A percentile compares a stretch with the other conserved stretches of the same genome.
phyloP scores from a whole-genome alignment of 768 basidiomycete genomes.

The Dacryopinax primogenitus region DNA sequence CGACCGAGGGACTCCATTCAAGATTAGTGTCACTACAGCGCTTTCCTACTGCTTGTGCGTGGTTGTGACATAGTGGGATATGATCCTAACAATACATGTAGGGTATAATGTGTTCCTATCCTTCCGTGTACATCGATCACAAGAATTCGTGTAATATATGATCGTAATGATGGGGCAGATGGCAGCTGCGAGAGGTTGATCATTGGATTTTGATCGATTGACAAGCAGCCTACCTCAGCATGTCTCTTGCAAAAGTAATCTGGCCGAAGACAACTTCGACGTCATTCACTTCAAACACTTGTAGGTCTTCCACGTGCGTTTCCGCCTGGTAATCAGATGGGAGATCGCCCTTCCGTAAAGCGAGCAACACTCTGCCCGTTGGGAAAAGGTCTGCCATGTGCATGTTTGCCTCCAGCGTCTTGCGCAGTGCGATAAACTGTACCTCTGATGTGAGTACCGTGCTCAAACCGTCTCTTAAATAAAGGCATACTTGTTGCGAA shows the following conservation, averaged over 20 bases:
- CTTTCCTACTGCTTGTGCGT: neutral
- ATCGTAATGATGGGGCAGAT: conserved; percentile 73
- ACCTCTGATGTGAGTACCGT: neutral
- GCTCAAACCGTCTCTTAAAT: neutral
- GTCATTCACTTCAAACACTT: conserved; percentile 66
- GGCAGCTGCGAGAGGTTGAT: conserved; percentile 36
- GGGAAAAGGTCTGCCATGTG: conserved; percentile 54
- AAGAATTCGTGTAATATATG: conserved; percentile 56
- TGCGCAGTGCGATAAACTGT: conserved; percentile 66
- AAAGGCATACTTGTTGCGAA: conserved; percentile 19
- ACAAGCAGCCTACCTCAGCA: conserved; percentile 50
- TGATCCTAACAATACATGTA: neutral
- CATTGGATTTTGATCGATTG: too few relatives aligned
- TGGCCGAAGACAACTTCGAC: conserved; percentile 67
- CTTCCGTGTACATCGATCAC: conserved; percentile 23
- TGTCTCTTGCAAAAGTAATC: conserved; percentile 67
- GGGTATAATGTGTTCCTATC: neutral
- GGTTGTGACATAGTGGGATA: neutral
- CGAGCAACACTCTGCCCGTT: conserved; percentile 69
- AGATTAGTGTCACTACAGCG: neutral
- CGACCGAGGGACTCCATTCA: conserved; percentile 61
- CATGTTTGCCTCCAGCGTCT: conserved; percentile 80
- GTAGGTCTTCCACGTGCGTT: conserved; percentile 35
- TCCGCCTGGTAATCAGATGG: conserved; percentile 19
- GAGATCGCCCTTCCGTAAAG: conserved; percentile 57